Conservation (phyloP, 2,329 filamentous ascomycete genomes). For the Aschersonia sp. region DNA sequence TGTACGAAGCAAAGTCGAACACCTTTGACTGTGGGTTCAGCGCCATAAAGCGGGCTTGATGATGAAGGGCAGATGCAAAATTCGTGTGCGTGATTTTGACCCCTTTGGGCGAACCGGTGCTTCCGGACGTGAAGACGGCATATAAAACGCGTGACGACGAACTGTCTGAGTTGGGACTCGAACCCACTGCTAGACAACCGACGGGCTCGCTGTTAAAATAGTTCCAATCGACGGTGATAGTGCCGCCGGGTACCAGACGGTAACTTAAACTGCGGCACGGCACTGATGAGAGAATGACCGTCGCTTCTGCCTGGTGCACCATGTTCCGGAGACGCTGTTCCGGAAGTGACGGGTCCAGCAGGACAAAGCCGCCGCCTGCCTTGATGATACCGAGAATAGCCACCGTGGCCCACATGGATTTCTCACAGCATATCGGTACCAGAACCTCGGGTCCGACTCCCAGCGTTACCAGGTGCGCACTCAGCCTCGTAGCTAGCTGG, state of each 20-base stretch:
- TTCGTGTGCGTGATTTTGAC: conserved; percentile 6
- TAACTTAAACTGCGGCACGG: background rate
- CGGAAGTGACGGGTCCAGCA: conserved; percentile 11
- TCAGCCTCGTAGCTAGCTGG: conserved; percentile 3
- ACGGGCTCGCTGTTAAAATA: background rate
- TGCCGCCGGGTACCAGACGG: background rate
- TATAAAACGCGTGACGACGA: background rate
- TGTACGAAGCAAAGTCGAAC: conserved; percentile 5
- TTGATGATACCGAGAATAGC: conserved; percentile 13
- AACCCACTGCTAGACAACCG: background rate
- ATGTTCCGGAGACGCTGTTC: conserved; percentile 5
- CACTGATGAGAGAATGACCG: conserved; percentile 4
- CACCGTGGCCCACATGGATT: conserved; percentile 10
- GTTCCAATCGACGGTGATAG: background rate
- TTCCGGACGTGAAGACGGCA: conserved; percentile 8
- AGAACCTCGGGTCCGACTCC: conserved; percentile 4
- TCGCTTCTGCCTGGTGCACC: conserved; percentile 3
- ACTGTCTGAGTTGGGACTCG: background rate
- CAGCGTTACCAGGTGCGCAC: conserved; percentile 2
- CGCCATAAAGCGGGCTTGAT: background rate
- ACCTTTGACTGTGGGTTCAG: conserved; percentile 1
- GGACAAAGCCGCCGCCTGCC: conserved; percentile 12
- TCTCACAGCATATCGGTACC: conserved; percentile 14
- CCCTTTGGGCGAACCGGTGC: conserved; percentile 9
- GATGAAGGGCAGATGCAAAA: conserved; percentile 1